Evolutionary conservation across 2,329 filamentous ascomycete genomes (phyloP).

Genomic region (Curvularia sp.): DNA sequence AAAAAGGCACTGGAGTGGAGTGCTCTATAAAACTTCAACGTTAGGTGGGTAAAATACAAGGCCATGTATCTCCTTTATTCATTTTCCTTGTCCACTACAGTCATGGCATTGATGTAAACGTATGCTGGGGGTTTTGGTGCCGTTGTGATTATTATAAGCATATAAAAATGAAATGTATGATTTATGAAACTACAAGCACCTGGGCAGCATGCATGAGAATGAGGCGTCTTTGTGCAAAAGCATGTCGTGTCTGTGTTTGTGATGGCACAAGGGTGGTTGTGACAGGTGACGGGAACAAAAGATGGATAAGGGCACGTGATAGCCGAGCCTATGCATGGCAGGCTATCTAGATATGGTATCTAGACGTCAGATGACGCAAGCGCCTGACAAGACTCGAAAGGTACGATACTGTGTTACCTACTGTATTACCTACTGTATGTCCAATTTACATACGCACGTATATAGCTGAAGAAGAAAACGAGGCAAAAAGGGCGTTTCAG

Average conservation of each 20-base stretch:
- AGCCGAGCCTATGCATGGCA: not conserved
- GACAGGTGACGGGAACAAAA: not conserved
- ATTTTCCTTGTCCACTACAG: not conserved
- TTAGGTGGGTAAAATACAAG: not conserved
- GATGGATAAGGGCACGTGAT: not conserved
- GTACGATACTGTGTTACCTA: not conserved
- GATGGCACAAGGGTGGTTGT: not conserved
- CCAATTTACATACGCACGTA: not conserved
- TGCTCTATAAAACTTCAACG: not conserved
- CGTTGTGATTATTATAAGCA: not conserved
- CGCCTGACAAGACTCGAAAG: not conserved
- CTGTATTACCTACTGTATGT: not conserved
- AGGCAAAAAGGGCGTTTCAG: conserved; percentile 1
- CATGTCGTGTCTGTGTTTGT: not conserved
- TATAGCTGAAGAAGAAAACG: not conserved
- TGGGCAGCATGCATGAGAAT: not conserved
- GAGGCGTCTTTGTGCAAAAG: not conserved
- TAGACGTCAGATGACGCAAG: not conserved
- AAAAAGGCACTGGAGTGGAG: not conserved
- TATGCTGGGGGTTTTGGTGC: not conserved
- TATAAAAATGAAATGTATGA: not conserved
- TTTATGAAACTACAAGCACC: not conserved
- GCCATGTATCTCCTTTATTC: not conserved
- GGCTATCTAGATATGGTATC: not conserved
- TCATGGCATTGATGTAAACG: not conserved